Evolutionary conservation across 1,284 basidiomycete species (phyloP).

Genomic region (Amylostereum areolatum): DNA sequence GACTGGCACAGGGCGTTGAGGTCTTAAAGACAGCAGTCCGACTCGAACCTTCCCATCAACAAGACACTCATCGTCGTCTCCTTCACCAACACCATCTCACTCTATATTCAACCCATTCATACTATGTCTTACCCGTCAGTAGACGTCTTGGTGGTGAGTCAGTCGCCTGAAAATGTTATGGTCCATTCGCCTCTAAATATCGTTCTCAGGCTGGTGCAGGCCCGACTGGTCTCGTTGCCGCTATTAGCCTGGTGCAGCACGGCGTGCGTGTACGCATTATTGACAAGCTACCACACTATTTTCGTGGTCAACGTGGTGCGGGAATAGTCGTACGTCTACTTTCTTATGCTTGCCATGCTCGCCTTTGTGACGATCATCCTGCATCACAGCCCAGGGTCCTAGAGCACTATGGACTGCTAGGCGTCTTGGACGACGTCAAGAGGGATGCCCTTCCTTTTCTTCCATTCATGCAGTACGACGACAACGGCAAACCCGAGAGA

Average conservation of each 20-base stretch:
- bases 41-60: too few species aligned
- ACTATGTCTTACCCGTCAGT: neutral
- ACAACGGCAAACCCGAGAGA: neutral
- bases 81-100: too few species aligned
- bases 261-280: conserved; percentile 29
- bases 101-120: neutral
- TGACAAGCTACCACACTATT: conserved; percentile 19
- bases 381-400: conserved; percentile 20
- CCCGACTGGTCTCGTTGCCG: conserved; percentile 18
- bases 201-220: conserved; percentile 19
- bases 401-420: conserved; percentile 21
- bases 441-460: conserved; percentile 1
- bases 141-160: neutral
- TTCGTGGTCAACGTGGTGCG: conserved; percentile 20
- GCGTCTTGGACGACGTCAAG: conserved; percentile 16
- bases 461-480: conserved; percentile 12
- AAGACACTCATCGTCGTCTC: too few species aligned
- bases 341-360: neutral
- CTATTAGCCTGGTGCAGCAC: conserved; percentile 18
- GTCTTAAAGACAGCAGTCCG: too few species aligned
- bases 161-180: neutral
- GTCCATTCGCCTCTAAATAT: neutral
- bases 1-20: too few species aligned
- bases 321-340: conserved; percentile 21
- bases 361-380: neutral